Evolutionary conservation across 768 basidiomycete species (phyloP), one percentile per base, ranked within the genome.

Genomic region (Lactarius tabidus): DNA sequence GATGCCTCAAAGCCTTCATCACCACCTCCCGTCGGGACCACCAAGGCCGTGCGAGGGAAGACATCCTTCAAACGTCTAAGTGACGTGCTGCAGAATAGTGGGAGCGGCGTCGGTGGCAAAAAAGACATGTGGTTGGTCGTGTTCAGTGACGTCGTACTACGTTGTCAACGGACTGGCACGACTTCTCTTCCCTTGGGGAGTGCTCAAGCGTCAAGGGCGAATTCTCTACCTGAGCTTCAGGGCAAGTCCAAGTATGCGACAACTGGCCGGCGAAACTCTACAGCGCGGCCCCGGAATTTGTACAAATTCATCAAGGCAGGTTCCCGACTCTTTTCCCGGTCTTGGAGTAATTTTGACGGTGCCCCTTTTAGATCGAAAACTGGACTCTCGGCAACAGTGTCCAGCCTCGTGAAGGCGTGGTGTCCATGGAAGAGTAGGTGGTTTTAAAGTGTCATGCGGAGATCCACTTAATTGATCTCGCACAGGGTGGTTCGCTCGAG

Each of bases 111-210:
- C 33, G 79, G 88, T 73, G 71, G 89, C 36, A 91, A 90, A 79
- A 88, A 89, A 72, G 96, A 99, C 70, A 72, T 94, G 52, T 99
- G 97, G 97, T 82, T 95, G 61, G 92, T 99, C 2, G 85, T 88
- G 17, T 98, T 99, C 80, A 95, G 95, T 62, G 97, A 99, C 72
- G 96, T 99, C 54, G 89, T 94, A 6, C 77, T 99, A 41, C 84
- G 94, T 54, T 98, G 95, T 74, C 92, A 95, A 71, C 83, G 92
- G 60, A 90, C 88, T 2, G 96, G 97, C 12, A 89, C 89, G 8
- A 99, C 97, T 0, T 90, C 88, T 9, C 73, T 94, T 56, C 92
- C 92, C 2, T 74, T 94, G 65, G 89, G 87, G 10, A 80, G 89
- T 10, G 80, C 83, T 6, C 82, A 85, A 28, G 86, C 82, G 68